A percentile compares a stretch with the other conserved stretches of the same genome.
Evolutionary conservation across 2,329 filamentous ascomycete genomes (phyloP).

Genomic region (Aspergillus ruber): DNA sequence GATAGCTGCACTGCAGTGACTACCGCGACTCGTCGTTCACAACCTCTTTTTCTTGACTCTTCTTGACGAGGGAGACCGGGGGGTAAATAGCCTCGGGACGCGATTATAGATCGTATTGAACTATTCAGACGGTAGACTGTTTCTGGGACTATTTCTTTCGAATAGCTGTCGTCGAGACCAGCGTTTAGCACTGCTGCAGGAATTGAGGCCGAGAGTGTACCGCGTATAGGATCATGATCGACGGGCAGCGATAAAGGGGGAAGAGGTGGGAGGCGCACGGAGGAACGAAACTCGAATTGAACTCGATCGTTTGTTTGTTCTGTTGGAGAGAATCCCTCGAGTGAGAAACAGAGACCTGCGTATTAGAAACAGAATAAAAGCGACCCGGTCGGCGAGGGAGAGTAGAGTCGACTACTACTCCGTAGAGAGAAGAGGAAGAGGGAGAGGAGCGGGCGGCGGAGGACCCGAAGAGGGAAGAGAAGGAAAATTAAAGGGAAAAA

Average conservation of each 20-base stretch:
- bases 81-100: neutral
- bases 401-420: slow-evolving; percentile 1
- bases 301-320: slow-evolving; percentile 6
- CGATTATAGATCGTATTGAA: neutral
- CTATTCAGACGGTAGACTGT: neutral
- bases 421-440: too few relatives aligned
- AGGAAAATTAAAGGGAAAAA: slow-evolving; percentile 8
- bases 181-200: slow-evolving; percentile 14
- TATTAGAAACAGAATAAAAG: too few relatives aligned
- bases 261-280: neutral
- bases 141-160: neutral
- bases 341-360: too few relatives aligned
- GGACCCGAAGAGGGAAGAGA: too few relatives aligned
- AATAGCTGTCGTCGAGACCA: slow-evolving; percentile 1
- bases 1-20: slow-evolving; percentile 27
- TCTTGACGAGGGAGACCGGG: neutral
- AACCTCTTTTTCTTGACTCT: too few relatives aligned
- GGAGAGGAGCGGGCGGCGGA: too few relatives aligned
- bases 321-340: slow-evolving; percentile 7
- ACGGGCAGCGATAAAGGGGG: slow-evolving; percentile 9
- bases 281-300: slow-evolving; percentile 10
- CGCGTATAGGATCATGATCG: slow-evolving; percentile 19
- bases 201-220: slow-evolving; percentile 15
- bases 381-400: too few relatives aligned
- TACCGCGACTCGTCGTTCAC: too few relatives aligned